Base-by-base conservation (phyloP, 768 basidiomycete species). In the Leccinum subgranulosum region DNA sequence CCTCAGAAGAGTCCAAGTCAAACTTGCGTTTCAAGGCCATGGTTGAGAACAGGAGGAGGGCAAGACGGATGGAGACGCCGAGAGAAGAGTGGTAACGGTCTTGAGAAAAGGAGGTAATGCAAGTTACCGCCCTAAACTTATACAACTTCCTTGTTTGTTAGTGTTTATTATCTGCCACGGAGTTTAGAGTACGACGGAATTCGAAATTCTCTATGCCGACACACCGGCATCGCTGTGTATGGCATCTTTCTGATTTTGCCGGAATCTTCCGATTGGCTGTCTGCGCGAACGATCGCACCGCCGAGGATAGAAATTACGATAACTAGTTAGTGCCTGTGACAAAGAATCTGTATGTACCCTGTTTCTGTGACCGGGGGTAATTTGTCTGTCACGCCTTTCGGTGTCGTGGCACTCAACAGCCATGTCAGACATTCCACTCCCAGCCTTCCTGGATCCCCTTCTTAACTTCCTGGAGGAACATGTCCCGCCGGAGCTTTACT, bases 11-110 rank as follows among this genome's bases (percentile, higher is more conserved):
- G 58, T 87, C 87, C 19, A 76, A 63, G 51, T 85, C 83, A 52
- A 88, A 77, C 76, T 93, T 93, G 70, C 90, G 82, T 73, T 92
- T 93, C 68, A 89, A 61, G 43, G 84, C 78, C 88, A 90, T 92
- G 52, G 62, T 60, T 63, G 53, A 60, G 52, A 54, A 17, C 47
- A 50, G 49, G 56, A 50, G 46, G 52, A 66, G 55, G 43, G 53
- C 43, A 36, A 33, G 43, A 33, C 27, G 43, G 49, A 55, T 36
- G 47, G 56, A 54, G 28, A 51, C 27, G 29, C 49, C 34, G 56
- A 9, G 49, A 53, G 51, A 59, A 46, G 50, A 53, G 58, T 55
- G 62, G 57, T 55, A 57, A 23, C 5, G 39, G 58, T 60, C 58
- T 69, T 73, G 63, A 59, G 68, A 71, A 39, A 64, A 67, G 66